Evolutionary conservation across 2,329 filamentous ascomycete species (phyloP), one percentile per base, ranked within the genome.

Genomic region (Xylariaceae sp.): DNA sequence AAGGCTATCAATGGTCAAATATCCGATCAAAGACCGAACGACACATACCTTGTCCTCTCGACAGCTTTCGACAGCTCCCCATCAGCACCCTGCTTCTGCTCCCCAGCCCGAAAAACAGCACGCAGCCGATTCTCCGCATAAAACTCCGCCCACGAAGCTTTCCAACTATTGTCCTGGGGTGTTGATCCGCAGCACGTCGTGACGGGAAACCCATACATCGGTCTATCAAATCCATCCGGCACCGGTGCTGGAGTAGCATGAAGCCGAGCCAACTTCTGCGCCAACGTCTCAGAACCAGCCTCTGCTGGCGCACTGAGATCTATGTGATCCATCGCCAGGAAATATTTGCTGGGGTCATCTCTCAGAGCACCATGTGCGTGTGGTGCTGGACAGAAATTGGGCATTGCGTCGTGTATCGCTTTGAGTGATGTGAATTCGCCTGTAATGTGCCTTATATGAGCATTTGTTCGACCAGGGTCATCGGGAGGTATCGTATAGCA

Each of bases 101-200:
- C 75, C 1, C 79, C 81, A 19, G 77, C 74, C 7, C 70, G 69
- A 12, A 89, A 65, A 43, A 97, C 86, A 45, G 77, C 78, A 11
- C 85, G 75, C 45, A 97, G 71, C 3, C 92, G 78, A 60, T 87
- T 86, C 31, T 95, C 78, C 1, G 87, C 88, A 67, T 90, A 97
- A 64, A 97, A 97, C 0, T 90, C 84, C 1, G 88, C 83, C 93
- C 93, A 97, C 11, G 82, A 87, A 6, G 75, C 72, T 44, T 76
- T 80, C 73, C 81, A 96, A 0, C 73, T 73, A 66, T 97, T 97
- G 44, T 90, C 82, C 71, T 97, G 93, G 39, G 80, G 80, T 7
- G 90, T 94, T 42, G 89, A 82, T 2, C 92, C 92, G 69, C 93
- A 97, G 70, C 89, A 96, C 0, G 92, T 97, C 1, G 87, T 74